Evolutionary conservation across 441 rosid species (phyloP).

Genomic region (Populus hybrid): DNA sequence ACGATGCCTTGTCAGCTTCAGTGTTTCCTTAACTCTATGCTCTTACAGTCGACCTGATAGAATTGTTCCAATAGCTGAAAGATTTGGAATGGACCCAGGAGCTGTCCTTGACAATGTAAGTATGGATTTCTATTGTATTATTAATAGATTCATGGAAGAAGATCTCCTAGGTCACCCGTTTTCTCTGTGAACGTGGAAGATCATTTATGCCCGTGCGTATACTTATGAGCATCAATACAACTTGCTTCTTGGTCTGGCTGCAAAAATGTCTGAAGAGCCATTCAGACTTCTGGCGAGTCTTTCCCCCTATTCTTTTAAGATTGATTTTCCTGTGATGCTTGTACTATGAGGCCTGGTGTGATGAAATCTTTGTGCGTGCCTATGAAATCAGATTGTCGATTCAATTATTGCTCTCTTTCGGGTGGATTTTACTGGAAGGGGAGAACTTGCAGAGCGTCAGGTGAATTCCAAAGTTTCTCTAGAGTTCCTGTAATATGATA

Average conservation of each 20-base stretch:
- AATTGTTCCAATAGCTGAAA: conserved; percentile 82
- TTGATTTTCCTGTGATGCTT: background rate
- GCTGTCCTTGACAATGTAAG: too few species aligned
- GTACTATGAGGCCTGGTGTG: conserved; percentile 1
- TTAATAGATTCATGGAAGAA: conserved; percentile 9
- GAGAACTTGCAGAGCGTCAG: conserved; percentile 96
- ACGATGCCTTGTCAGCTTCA: background rate
- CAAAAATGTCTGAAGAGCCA: conserved; percentile 94
- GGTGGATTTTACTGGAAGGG: too few species aligned
- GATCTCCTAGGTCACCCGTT: background rate
- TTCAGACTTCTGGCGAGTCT: conserved; percentile 67
- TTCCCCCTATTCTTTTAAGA: background rate
- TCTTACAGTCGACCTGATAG: conserved; percentile 75
- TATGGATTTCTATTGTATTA: too few species aligned
- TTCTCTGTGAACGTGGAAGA: conserved; percentile 43
- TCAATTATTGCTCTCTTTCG: conserved; percentile 89
- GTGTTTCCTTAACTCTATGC: conserved; percentile 30
- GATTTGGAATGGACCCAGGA: conserved; percentile 99
- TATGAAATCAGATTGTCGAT: conserved; percentile 66
- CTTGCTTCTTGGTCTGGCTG: conserved; percentile 93
- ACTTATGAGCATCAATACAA: conserved; percentile 89
- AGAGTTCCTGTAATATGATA: background rate
- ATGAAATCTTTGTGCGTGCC: conserved; percentile 11
- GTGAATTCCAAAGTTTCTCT: conserved; percentile 26
- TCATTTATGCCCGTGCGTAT: conserved; percentile 84